Evolutionary conservation across 2,329 filamentous ascomycete genomes (phyloP), one percentile per base, ranked within the genome.

Genomic region (Huntiella omanensis): DNA sequence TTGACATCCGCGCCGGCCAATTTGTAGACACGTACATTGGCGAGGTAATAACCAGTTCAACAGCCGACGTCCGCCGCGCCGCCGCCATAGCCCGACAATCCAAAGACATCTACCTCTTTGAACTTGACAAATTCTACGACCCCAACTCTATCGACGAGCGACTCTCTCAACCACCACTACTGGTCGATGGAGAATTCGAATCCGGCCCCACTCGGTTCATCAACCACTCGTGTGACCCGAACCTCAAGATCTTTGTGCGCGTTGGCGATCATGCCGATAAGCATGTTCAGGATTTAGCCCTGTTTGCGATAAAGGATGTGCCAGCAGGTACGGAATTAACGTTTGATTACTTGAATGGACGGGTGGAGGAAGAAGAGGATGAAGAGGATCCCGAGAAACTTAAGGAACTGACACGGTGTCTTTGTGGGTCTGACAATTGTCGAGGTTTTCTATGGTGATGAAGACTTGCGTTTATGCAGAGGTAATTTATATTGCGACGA

Each of bases 21-120:
- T 91, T 86, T 54, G 74, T 92, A 36, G 84, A 88, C 56, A 73
- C 71, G 5, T 92, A 91, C 55, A 68, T 86, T 5, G 83, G 84
- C 10, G 77, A 82, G 57, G 65, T 81, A 48, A 76, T 83, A 53
- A 77, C 75, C 1, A 64, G 68, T 0, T 54, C 59, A 2, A 76
- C 87, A 60, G 81, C 83, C 0, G 69, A 77, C 12, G 63, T 65
- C 1, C 75, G 84, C 2, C 77, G 83, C 5, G 62, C 64, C 1
- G 61, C 64, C 0, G 70, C 75, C 2, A 64, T 66, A 28, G 60
- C 71, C 2, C 69, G 70, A 0, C 66, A 73, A 49, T 67, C 68
- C n/a, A 87, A 87, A 54, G 77, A 82, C 16, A 75, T 81, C 0
- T 91, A 91, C 53, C 69, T 91, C 1, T 91, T 88, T 58, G 75